Evolutionary conservation across 2,329 filamentous ascomycete species (phyloP).

Genomic region (Calonectria naviculata): DNA sequence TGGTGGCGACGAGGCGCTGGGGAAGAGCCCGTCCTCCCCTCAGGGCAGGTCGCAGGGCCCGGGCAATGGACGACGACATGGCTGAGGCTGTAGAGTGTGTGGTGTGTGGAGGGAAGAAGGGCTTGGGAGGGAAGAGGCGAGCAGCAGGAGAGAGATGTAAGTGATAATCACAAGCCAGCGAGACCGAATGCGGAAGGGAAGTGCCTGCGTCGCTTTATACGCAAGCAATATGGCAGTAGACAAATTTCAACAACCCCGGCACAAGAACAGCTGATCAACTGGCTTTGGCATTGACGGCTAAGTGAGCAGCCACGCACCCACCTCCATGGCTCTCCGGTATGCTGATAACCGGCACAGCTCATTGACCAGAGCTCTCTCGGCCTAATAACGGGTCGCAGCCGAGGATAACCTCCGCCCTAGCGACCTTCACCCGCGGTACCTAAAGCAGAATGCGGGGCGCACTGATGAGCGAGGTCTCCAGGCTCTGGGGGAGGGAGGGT

Average conservation of each 20-base stretch:
- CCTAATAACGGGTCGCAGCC: slow-evolving; percentile 21
- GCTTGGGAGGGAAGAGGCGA: not conserved
- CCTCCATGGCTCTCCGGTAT: not conserved
- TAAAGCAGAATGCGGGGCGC: slow-evolving; percentile 21
- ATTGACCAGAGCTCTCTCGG: slow-evolving; percentile 11
- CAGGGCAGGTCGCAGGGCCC: slow-evolving; percentile 63
- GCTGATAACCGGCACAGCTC: slow-evolving; percentile 12
- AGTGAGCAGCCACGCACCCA: not conserved
- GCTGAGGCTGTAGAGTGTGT: slow-evolving; percentile 1
- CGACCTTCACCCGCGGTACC: slow-evolving; percentile 13
- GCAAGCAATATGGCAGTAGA: not conserved
- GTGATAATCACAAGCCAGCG: slow-evolving; percentile 9
- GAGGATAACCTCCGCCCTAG: slow-evolving; percentile 25
- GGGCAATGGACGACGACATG: slow-evolving; percentile 59
- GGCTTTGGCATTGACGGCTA: not conserved
- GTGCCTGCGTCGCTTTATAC: slow-evolving; percentile 7
- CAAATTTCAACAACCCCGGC: not conserved
- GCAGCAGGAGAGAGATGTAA: not conserved
- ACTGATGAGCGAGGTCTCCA: not conserved
- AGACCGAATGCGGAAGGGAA: slow-evolving; percentile 1
- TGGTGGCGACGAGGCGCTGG: slow-evolving; percentile 38
- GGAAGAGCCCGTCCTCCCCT: slow-evolving; percentile 54
- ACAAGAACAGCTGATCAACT: not conserved
- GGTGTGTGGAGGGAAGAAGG: not conserved
- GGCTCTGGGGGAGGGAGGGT: not conserved